Evolutionary conservation across 179 eudicot genomes (phyloP).

Genomic region (Sideroxylon spinosum): DNA sequence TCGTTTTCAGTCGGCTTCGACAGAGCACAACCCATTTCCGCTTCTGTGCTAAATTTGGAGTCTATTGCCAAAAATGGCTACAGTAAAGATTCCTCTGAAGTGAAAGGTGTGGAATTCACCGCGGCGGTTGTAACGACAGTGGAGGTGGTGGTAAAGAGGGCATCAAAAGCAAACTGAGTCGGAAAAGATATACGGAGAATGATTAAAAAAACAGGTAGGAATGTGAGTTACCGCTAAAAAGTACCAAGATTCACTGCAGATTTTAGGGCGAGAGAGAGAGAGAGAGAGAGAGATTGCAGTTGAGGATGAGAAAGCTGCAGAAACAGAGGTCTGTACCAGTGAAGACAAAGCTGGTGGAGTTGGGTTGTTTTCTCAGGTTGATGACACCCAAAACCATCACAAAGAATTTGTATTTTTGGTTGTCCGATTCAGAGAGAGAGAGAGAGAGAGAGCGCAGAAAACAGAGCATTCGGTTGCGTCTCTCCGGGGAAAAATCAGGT

Average conservation of each 20-base stretch:
- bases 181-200: not conserved
- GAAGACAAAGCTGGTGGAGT: not conserved
- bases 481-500: not conserved
- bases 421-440: not conserved
- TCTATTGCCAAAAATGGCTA: not conserved
- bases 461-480: not conserved
- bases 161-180: not conserved
- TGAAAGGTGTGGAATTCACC: too few species aligned
- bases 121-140: too few species aligned
- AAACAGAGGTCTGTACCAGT: too few species aligned
- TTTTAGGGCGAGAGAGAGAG: not conserved
- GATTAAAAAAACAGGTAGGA: not conserved
- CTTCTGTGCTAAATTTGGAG: not conserved
- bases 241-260: not conserved
- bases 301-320: too few species aligned
- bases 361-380: not conserved
- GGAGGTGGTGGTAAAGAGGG: too few species aligned
- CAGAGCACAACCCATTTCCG: conserved; percentile 41
- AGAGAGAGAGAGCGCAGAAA: not conserved
- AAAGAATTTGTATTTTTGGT: not conserved
- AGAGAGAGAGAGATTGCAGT: not conserved
- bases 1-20: conserved; percentile 7
- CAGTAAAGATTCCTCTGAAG: too few species aligned
- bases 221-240: not conserved
- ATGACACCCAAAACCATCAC: not conserved